Evolutionary conservation across 2,329 filamentous ascomycete genomes (phyloP), one percentile per base, ranked within the genome.

Genomic region (Scedosporium minutisporum): DNA sequence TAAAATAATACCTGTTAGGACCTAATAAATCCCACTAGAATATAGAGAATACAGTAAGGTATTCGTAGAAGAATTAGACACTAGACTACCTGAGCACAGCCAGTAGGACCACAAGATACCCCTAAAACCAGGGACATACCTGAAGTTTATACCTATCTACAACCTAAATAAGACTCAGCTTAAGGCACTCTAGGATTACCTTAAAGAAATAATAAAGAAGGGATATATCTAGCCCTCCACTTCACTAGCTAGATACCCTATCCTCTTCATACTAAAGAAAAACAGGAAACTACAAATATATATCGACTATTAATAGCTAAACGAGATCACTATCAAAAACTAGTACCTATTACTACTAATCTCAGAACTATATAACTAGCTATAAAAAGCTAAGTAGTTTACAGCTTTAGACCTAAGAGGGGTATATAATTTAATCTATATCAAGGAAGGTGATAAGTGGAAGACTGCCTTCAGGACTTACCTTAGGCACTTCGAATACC

Each of bases 401-500:
- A 61, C 65, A 60, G 21, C 62, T 46, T 44, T 65, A 64, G 62
- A 64, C 60, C n/a, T 38, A 42, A 57, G 64, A 41, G 48, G 62
- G 33, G 23, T 65, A 57, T 46, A 55, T 61, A 62, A 62, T 57
- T 58, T 59, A 57, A 59, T 61, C 16, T 62, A 48, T 61, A 64
- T 61, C 46, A 64, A 29, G 4, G 4, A 57, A 61, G 62, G 10
- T 41, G 48, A 55, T 63, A 48, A 63, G 41, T 65, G 65, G 25
- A 65, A 66, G 14, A 64, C 48, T 41, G 23, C 27, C 7, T 64
- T 64, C 53, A 58, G 63, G 42, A 64, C 44, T 44, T 61, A 58
- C 64, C 64, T 60, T 46, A 64, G 27, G 23, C 60, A 65, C 38
- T 67, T 63, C 64, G 63, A 67, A 48, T 67, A 65, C 60, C 41